These are phyloP conservation scores for Gypsophila paniculata DNA, from an alignment of 179 eudicot genomes.

Conservation along the genomic window DNA sequence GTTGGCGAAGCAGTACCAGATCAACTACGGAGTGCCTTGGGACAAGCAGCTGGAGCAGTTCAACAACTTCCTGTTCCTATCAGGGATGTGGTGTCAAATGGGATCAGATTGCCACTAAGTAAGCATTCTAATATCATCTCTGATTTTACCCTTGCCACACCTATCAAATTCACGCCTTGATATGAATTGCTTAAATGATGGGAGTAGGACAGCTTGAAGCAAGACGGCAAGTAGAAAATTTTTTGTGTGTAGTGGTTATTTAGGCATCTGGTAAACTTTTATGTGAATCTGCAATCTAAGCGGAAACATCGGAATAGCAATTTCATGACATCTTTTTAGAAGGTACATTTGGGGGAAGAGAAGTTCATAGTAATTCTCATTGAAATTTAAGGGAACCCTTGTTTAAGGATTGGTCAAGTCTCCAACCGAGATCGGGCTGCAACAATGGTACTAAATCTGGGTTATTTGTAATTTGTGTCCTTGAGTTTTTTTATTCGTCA, in stretches of 20 bases:
- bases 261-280: neutral
- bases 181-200: neutral
- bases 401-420: neutral
- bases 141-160: neutral
- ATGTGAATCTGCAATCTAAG: neutral
- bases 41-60: constrained; percentile 52
- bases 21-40: constrained; percentile 59
- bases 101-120: constrained; percentile 76
- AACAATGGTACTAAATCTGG: neutral
- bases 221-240: too few species aligned
- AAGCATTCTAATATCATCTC: constrained; percentile 27
- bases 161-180: neutral
- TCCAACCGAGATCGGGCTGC: neutral
- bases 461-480: neutral
- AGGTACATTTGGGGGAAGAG: neutral
- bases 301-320: neutral
- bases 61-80: constrained; percentile 81
- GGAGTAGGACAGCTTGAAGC: too few species aligned
- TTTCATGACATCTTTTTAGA: too few species aligned
- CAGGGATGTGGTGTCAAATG: constrained; percentile 56
- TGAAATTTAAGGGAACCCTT: neutral
- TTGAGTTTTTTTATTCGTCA: neutral
- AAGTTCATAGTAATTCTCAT: neutral
- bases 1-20: constrained; percentile 69
- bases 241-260: neutral